A percentile compares a stretch with the other conserved stretches of the same genome.
phyloP scores from a whole-genome alignment of 2,329 filamentous ascomycete genomes.

The Laburnicola sp. region DNA sequence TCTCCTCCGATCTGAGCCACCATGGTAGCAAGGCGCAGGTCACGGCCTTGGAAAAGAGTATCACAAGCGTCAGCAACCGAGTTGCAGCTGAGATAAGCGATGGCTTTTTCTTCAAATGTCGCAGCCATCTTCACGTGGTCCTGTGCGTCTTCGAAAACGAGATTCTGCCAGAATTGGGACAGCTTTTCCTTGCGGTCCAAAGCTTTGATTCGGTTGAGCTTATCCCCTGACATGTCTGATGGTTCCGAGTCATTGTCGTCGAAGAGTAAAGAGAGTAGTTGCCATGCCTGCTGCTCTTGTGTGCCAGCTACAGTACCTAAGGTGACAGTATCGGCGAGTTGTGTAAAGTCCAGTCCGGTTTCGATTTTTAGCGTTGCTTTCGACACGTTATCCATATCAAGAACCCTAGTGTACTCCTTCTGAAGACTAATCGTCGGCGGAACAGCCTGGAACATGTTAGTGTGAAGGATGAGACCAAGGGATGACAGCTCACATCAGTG shows the following conservation, averaged over 20 bases:
- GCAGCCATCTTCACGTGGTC: constrained; percentile 59
- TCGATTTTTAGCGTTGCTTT: constrained; percentile 55
- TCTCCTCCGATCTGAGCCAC: constrained; percentile 83
- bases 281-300: constrained; percentile 80
- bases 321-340: constrained; percentile 51
- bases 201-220: constrained; percentile 45
- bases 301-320: constrained; percentile 42
- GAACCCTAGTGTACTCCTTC: constrained; percentile 55
- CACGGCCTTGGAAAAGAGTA: constrained; percentile 71
- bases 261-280: constrained; percentile 83
- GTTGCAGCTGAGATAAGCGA: constrained; percentile 77
- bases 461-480: background rate
- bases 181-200: constrained; percentile 61
- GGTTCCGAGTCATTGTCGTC: constrained; percentile 56
- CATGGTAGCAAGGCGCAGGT: constrained; percentile 83
- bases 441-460: constrained; percentile 51
- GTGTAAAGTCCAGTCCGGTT: constrained; percentile 54
- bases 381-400: constrained; percentile 59
- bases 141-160: constrained; percentile 47
- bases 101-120: constrained; percentile 77
- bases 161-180: constrained; percentile 64
- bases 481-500: constrained; percentile 40
- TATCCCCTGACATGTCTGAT: constrained; percentile 48
- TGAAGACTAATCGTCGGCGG: constrained; percentile 61
- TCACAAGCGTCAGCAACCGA: constrained; percentile 82